Conservation (phyloP, 2,329 filamentous ascomycete species). For the Aspergillus fructus region DNA sequence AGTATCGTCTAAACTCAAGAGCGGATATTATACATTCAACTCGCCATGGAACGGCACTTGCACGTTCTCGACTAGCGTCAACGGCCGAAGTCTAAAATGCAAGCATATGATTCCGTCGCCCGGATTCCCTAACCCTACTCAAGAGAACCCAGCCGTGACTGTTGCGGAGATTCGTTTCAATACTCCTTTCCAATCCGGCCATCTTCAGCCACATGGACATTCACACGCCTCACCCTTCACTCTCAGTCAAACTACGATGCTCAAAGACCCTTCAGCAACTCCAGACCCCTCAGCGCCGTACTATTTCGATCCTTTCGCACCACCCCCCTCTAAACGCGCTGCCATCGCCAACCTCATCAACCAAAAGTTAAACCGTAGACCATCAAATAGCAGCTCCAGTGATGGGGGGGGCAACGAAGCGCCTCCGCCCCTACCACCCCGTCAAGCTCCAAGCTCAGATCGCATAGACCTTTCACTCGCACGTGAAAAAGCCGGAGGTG, state of each 20-base stretch:
- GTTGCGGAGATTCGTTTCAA: conserved; percentile 91
- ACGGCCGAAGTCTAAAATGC: conserved; percentile 72
- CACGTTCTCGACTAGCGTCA: conserved; percentile 76
- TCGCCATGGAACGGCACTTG: conserved; percentile 88
- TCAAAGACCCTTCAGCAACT: conserved; percentile 12
- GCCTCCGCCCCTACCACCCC: conserved; percentile 21
- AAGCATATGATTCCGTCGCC: conserved; percentile 62
- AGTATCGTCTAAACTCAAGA: conserved; percentile 31
- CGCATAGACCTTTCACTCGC: conserved; percentile 73
- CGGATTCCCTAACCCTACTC: conserved; percentile 18
- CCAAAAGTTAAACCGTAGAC: conserved; percentile 30
- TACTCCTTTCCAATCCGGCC: conserved; percentile 59
- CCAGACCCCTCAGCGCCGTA: conserved; percentile 4
- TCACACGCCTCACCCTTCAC: conserved; percentile 25
- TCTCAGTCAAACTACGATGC: conserved; percentile 19
- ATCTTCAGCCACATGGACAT: conserved; percentile 26
- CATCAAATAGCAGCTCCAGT: conserved; percentile 31
- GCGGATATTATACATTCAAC: conserved; percentile 66
- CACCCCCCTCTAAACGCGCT: conserved; percentile 26
- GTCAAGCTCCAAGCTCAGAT: conserved; percentile 33
- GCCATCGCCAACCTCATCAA: conserved; percentile 34
- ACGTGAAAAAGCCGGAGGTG: conserved; percentile 80
- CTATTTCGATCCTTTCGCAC: conserved; percentile 4
- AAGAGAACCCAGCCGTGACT: conserved; percentile 43
- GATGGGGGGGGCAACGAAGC: conserved; percentile 18